Evolutionary conservation across 208 protist species (phyloP).

Genomic region (Trypanosomatidae sp.): DNA sequence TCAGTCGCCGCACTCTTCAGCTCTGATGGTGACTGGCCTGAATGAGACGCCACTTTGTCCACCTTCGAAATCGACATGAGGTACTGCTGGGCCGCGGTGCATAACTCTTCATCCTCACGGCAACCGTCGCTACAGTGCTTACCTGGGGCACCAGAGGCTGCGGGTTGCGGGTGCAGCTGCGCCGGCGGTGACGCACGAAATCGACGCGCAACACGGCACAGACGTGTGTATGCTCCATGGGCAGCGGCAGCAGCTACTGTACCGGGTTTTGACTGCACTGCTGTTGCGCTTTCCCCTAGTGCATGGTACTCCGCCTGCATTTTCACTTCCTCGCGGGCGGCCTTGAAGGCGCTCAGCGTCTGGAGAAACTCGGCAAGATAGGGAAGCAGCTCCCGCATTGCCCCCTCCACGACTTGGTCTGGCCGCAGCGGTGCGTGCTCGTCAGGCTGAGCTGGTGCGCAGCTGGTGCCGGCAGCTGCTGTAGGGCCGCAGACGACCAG

Average conservation of each 20-base stretch:
- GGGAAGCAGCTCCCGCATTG: not conserved
- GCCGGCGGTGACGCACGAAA: not conserved
- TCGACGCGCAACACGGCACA: constrained; percentile 2
- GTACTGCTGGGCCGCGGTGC: constrained; percentile 4
- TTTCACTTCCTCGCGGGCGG: constrained; percentile 2
- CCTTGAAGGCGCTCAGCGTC: constrained; percentile 4
- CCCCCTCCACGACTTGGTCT: not conserved
- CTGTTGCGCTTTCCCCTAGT: not conserved
- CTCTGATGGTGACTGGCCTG: not conserved
- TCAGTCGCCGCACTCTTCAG: not conserved
- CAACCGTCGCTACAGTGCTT: not conserved
- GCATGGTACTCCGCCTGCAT: constrained; percentile 10
- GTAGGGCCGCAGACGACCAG: not conserved
- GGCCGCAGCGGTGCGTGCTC: not conserved
- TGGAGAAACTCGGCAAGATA: constrained; percentile 1
- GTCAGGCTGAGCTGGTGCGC: not conserved
- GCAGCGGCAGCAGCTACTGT: not conserved
- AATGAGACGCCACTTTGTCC: not conserved
- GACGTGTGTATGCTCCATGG: constrained; percentile 3
- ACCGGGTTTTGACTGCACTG: not conserved
- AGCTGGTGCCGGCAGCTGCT: too few relatives aligned
- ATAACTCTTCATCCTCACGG: not conserved
- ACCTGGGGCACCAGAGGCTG: not conserved
- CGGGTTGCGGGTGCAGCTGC: not conserved
- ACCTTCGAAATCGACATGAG: constrained; percentile 4